These are phyloP conservation scores for Scopulariopsis brevicaulis DNA, from an alignment of 2,329 filamentous ascomycete species.

Conservation along the genomic window DNA sequence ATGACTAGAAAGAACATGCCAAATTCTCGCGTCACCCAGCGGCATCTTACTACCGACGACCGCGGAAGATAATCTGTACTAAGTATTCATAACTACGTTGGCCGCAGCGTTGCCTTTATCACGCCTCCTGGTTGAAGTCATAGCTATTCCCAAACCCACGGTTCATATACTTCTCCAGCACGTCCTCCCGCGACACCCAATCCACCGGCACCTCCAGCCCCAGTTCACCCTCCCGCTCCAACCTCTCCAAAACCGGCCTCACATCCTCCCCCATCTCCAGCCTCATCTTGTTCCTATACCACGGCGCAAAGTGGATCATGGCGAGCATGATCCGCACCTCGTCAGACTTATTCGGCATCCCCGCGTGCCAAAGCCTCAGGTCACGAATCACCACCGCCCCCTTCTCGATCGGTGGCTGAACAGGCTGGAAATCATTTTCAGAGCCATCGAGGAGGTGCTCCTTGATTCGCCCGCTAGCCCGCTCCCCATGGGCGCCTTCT, in stretches of 20 bases:
- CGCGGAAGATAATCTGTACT: too few species aligned
- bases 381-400: slow-evolving; percentile 48
- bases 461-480: slow-evolving; percentile 38
- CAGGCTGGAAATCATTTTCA: slow-evolving; percentile 23
- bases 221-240: slow-evolving; percentile 11
- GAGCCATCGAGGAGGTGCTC: slow-evolving; percentile 25
- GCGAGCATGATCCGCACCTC: slow-evolving; percentile 46
- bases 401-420: slow-evolving; percentile 38
- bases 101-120: neutral
- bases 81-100: too few species aligned
- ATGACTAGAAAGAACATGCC: too few species aligned
- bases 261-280: slow-evolving; percentile 41
- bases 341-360: slow-evolving; percentile 44
- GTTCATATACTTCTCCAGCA: slow-evolving; percentile 36
- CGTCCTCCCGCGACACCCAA: slow-evolving; percentile 30
- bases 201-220: slow-evolving; percentile 37
- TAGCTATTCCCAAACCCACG: slow-evolving; percentile 50
- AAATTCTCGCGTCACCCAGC: too few species aligned
- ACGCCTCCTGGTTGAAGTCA: slow-evolving; percentile 40
- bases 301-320: slow-evolving; percentile 46
- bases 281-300: slow-evolving; percentile 45
- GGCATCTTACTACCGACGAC: too few species aligned
- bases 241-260: slow-evolving; percentile 26
- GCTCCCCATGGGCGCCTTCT: slow-evolving; percentile 36
- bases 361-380: slow-evolving; percentile 51